Conservation (phyloP, 2,329 filamentous ascomycete species). For the Cladophialophora chaetospira region DNA sequence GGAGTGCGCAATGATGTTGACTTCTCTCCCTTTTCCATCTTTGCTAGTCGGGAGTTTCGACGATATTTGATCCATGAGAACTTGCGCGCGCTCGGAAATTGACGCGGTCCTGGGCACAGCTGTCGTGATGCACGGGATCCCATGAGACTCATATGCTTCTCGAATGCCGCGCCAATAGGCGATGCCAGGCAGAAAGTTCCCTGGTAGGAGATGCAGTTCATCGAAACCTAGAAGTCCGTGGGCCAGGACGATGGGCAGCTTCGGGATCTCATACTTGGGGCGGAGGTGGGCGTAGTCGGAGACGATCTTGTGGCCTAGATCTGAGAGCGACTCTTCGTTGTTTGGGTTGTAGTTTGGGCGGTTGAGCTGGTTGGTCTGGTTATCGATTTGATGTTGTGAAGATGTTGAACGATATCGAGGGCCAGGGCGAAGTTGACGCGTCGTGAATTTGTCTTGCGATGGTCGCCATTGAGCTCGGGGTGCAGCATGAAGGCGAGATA, state of each 20-base stretch:
- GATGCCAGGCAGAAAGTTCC: conserved; percentile 57
- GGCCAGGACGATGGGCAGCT: conserved; percentile 63
- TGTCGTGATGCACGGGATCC: conserved; percentile 63
- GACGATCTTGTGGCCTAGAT: conserved; percentile 56
- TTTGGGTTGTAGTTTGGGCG: conserved; percentile 8
- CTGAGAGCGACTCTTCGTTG: conserved; percentile 24
- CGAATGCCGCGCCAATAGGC: conserved; percentile 67
- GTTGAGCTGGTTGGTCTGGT: conserved; percentile 2
- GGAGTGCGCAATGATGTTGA: conserved; percentile 66
- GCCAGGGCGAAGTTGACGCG: too few relatives aligned
- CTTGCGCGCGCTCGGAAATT: conserved; percentile 60
- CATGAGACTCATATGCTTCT: conserved; percentile 58
- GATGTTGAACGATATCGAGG: too few relatives aligned
- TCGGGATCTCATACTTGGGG: conserved; percentile 59
- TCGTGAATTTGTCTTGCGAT: too few relatives aligned
- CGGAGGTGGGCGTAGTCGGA: conserved; percentile 64
- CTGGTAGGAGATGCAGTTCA: conserved; percentile 57
- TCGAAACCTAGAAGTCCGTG: conserved; percentile 69
- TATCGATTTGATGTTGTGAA: background rate
- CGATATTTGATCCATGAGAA: conserved; percentile 56
- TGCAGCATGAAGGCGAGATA: conserved; percentile 15
- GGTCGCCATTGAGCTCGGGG: background rate
- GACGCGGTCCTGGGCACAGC: conserved; percentile 61
- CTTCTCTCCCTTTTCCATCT: conserved; percentile 50
- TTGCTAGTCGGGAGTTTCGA: conserved; percentile 43